Base-by-base conservation (phyloP, 176 grass and related monocot species). In the Musa acuminata region DNA sequence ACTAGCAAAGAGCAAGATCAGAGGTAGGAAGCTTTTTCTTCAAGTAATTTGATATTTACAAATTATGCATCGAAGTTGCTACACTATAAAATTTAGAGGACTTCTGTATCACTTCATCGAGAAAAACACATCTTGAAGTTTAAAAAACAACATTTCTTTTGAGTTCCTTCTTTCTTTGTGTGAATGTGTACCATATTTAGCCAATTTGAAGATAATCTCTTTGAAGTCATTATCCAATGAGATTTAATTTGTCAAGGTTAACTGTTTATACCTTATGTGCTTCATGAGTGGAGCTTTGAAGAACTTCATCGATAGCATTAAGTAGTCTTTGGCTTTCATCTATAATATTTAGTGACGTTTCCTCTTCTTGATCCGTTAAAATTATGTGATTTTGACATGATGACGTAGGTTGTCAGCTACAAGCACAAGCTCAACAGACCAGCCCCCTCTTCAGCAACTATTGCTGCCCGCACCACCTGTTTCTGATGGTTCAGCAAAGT, bases 381-480 rank as follows among this genome's bases (percentile, higher is more conserved):
- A 53, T 53, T 23, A 13, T 76, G 54, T 22, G 3, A 6, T 81
- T 75, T 62, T 1, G 12, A 35, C n/a, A 79, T 58, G 1, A 74
- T 85, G 16, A 52, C 13, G 4, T 35, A 55, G 71, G 77, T 87
- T 89, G 67, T 82, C 84, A 52, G 75, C 72, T 20, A 83, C 68
- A 74, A 84, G 52, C 82, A 67, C 83, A 86, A 96, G 80, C 67
- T 74, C 74, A 9, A 79, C 60, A 76, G 89, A 81, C 55, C 87
- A 80, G 49, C 53, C 87, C 65, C 76, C 93, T 75, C 82, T 67
- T 52, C 84, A 87, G 69, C 85, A 87, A 72, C 77, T 96, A 80
- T 83, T 81, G 50, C 83, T 88, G 74, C 89, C 93, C 7, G 87
- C 85, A 1, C 92, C 92, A 53, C 69, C 76, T 75, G 60, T 78